phyloP scores from a whole-genome alignment of 345 rosid species.

The Citrus mangshanensis region DNA sequence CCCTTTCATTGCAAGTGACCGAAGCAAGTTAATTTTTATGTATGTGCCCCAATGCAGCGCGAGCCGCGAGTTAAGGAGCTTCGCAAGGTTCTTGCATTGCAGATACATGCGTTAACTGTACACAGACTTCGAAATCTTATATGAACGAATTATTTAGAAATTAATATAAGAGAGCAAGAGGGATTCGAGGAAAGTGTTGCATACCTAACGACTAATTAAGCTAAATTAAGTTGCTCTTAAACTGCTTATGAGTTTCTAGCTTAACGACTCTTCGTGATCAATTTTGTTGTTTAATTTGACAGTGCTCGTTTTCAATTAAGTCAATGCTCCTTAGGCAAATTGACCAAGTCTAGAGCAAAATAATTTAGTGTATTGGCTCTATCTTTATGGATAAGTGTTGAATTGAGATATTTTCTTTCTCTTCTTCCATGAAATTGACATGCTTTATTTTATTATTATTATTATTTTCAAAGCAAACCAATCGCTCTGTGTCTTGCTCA shows the following conservation, averaged over 20 bases:
- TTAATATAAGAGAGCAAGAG: neutral
- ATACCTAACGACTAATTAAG: neutral
- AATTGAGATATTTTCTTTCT: neutral
- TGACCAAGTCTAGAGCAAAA: neutral
- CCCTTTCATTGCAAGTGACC: neutral
- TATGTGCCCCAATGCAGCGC: neutral
- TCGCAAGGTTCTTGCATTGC: slow-evolving; percentile 8
- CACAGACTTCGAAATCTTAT: neutral
- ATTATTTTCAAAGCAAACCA: neutral
- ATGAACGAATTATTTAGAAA: neutral
- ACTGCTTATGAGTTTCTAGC: neutral
- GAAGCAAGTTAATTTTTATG: neutral
- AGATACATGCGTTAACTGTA: too few relatives aligned
- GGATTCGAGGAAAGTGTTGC: neutral
- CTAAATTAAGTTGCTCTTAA: neutral
- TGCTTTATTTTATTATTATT: neutral
- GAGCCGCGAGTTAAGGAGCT: neutral
- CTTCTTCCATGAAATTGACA: neutral
- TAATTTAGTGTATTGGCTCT: neutral
- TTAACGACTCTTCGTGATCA: neutral
- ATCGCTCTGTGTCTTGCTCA: neutral
- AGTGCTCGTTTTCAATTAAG: neutral
- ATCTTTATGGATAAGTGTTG: neutral
- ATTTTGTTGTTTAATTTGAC: neutral
- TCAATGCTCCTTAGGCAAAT: neutral